A percentile compares a stretch with the other conserved stretches of the same genome.
Evolutionary conservation across 768 basidiomycete species (phyloP).

Genomic region (Termitomyces heimii): DNA sequence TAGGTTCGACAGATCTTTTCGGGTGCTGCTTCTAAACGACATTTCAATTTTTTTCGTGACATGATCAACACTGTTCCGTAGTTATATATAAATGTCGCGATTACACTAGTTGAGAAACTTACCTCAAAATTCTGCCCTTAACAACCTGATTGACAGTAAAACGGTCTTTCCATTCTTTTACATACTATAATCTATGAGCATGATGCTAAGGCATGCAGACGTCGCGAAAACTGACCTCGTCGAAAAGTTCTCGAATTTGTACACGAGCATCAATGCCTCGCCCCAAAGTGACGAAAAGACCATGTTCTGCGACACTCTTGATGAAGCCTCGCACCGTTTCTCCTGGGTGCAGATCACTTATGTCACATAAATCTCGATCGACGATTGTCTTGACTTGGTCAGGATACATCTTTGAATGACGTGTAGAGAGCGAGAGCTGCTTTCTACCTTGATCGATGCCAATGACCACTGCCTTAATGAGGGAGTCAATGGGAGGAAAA

Average conservation of each 20-base stretch:
- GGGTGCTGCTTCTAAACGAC: slow-evolving; percentile 71
- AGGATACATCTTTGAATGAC: slow-evolving; percentile 63
- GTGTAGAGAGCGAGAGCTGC: slow-evolving; percentile 75
- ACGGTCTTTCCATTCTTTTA: slow-evolving; percentile 91
- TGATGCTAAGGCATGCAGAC: background rate
- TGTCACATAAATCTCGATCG: slow-evolving; percentile 61
- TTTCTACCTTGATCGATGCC: slow-evolving; percentile 59
- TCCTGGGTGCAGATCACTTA: slow-evolving; percentile 65
- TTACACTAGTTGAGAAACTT: slow-evolving; percentile 10
- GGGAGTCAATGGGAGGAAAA: slow-evolving; percentile 56
- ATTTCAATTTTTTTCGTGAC: slow-evolving; percentile 83
- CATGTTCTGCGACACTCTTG: slow-evolving; percentile 81
- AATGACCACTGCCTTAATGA: slow-evolving; percentile 69
- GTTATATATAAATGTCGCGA: slow-evolving; percentile 4
- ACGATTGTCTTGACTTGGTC: slow-evolving; percentile 41
- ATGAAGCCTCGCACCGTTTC: slow-evolving; percentile 82
- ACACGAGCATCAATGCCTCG: slow-evolving; percentile 84
- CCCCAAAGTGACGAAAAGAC: slow-evolving; percentile 84
- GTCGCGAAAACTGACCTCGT: slow-evolving; percentile 48
- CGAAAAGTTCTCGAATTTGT: slow-evolving; percentile 90
- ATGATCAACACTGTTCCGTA: slow-evolving; percentile 53
- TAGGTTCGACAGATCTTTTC: slow-evolving; percentile 34
- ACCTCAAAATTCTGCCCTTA: slow-evolving; percentile 81
- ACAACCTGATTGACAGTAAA: slow-evolving; percentile 82
- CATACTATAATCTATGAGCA: slow-evolving; percentile 49